Conservation (phyloP, 202 grass and related monocot species). For the Elaeis oleifera region DNA sequence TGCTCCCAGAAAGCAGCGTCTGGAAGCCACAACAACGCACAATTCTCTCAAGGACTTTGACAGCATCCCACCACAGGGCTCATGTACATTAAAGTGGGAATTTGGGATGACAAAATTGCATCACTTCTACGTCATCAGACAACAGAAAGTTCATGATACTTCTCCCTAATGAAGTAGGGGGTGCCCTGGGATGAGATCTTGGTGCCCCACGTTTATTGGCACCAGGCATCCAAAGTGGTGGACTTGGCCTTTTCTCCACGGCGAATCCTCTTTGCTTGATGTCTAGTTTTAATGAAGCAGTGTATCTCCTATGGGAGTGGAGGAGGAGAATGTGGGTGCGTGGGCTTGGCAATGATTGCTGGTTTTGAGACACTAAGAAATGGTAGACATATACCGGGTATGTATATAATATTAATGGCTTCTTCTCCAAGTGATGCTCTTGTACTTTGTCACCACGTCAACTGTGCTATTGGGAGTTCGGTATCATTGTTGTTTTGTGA, state of each 20-base stretch:
- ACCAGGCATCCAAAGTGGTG: not conserved
- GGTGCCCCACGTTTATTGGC: conserved; percentile 4
- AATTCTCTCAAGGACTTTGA: too few species aligned
- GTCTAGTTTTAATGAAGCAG: conserved; percentile 6
- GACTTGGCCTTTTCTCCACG: not conserved
- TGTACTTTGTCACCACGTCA: not conserved
- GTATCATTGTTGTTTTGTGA: not conserved
- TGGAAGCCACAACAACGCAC: too few species aligned
- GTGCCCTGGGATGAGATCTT: not conserved
- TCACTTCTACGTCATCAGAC: conserved; percentile 1
- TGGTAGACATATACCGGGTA: too few species aligned
- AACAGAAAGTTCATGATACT: not conserved
- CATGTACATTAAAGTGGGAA: too few species aligned
- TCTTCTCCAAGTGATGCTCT: conserved; percentile 1
- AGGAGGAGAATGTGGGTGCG: conserved; percentile 2
- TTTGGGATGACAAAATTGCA: not conserved
- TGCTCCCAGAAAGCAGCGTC: too few species aligned
- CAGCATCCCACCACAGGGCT: too few species aligned
- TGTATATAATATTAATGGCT: not conserved
- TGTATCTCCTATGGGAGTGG: not conserved
- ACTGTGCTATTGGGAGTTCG: too few species aligned
- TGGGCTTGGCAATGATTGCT: conserved; percentile 7
- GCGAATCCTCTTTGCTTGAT: not conserved
- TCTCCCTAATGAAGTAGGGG: not conserved
- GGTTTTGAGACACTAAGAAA: not conserved